Evolutionary conservation across 2,329 filamentous ascomycete genomes (phyloP).

Genomic region (Colletotrichum liriopes): DNA sequence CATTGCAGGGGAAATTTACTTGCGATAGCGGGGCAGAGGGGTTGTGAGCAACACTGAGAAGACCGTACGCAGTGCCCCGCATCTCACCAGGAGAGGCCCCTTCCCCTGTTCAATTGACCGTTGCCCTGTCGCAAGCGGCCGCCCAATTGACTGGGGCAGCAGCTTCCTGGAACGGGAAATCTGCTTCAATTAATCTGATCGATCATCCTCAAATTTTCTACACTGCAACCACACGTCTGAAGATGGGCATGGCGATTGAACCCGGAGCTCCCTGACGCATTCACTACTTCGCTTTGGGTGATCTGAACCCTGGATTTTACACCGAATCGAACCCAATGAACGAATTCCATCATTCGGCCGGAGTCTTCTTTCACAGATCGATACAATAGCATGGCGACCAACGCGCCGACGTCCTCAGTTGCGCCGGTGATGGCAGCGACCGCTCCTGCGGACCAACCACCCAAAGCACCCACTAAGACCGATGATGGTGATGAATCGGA

Average conservation of each 20-base stretch:
- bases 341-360: not conserved
- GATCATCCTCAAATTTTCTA: slow-evolving; percentile 6
- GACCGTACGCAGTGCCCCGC: slow-evolving; percentile 26
- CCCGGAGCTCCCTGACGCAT: not conserved
- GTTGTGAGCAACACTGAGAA: slow-evolving; percentile 18
- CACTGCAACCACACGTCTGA: not conserved
- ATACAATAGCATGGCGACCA: slow-evolving; percentile 30
- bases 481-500: slow-evolving; percentile 69
- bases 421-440: slow-evolving; percentile 27
- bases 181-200: not conserved
- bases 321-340: not conserved
- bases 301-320: too few relatives aligned
- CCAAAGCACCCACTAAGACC: not conserved
- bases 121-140: slow-evolving; percentile 31
- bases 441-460: slow-evolving; percentile 21
- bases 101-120: slow-evolving; percentile 11
- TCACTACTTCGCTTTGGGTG: not conserved
- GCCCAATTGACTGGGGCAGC: not conserved
- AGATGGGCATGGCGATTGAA: not conserved
- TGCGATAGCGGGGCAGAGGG: slow-evolving; percentile 49
- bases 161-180: slow-evolving; percentile 30
- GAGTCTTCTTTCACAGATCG: slow-evolving; percentile 10
- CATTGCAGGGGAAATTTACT: slow-evolving; percentile 40
- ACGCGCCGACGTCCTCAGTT: slow-evolving; percentile 23
- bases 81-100: slow-evolving; percentile 33